Evolutionary conservation across 805 yeast species (phyloP), one percentile per base, ranked within the genome.

Genomic region (Sugiyamaella qingdaonensis): DNA sequence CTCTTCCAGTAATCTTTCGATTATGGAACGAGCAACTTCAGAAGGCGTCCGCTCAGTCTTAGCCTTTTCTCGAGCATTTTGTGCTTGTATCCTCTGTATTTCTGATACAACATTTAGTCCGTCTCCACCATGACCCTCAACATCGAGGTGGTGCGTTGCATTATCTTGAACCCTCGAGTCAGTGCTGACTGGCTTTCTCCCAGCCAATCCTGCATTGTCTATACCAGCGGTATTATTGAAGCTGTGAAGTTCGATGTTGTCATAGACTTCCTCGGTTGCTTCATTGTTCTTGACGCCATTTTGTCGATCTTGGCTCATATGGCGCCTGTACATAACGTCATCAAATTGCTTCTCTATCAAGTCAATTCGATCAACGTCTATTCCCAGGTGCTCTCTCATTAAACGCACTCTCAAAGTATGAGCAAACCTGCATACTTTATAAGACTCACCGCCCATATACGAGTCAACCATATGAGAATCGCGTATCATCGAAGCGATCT

Each of bases 301-400:
- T 24, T 24, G 29, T 24, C 7, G 29, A 7, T 24, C 7, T 24
- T 24, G 3, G 34, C 46, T 32, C 10, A 32, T 21, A 11, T 45
- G 48, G 5, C 24, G 27, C 10, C 37, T 39, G 13, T 39, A 19
- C 14, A 39, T 13, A 11, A 21, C 24, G 13, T 39, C 43, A 5
- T 16, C 73, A 57, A 87, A 85, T 60, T 86, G 77, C 59, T 91
- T 76, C 64, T 90, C 97, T 32, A 89, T 86, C 43, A 86, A 69
- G 53, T 91, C 97, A 24, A 90, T 69, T 13, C 85, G 73, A 68
- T 91, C 97, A 42, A 90, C 94, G 67, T 90, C 95, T 51, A 95
- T 85, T 24, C 99, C 99, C 24, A 94, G 67, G 70, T 94, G 99
- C 65, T 94, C 99, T 58, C 99, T 79, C 99, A 94, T 94, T 48